Conservation (phyloP, 352 stramenopile genomes). For the Phytophthora idaei region DNA sequence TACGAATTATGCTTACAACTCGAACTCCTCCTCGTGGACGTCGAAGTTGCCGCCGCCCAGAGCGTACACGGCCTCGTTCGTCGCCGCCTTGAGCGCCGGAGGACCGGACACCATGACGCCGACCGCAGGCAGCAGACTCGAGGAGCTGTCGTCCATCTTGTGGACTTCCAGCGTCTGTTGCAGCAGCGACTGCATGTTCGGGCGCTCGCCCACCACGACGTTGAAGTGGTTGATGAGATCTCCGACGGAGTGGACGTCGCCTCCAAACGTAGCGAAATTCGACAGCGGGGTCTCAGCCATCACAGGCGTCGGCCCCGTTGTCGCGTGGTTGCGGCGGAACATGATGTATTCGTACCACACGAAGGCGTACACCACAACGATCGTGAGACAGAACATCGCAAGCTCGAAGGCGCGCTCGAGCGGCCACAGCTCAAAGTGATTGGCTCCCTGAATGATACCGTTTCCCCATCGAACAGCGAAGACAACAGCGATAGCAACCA, state of each 20-base stretch:
- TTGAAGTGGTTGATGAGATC: conserved; percentile 45
- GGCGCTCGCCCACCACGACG: conserved; percentile 40
- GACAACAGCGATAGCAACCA: conserved; percentile 44
- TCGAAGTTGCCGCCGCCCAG: conserved; percentile 50
- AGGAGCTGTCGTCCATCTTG: conserved; percentile 20
- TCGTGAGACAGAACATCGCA: conserved; percentile 46
- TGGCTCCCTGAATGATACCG: conserved; percentile 53
- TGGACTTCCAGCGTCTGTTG: conserved; percentile 34
- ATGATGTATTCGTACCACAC: conserved; percentile 54
- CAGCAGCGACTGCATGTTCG: conserved; percentile 40
- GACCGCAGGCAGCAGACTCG: conserved; percentile 32
- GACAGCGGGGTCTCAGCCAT: conserved; percentile 7
- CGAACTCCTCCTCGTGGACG: conserved; percentile 61
- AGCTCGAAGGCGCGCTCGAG: conserved; percentile 61
- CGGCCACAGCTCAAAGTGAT: conserved; percentile 54
- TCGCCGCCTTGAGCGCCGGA: conserved; percentile 39
- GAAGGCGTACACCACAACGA: conserved; percentile 53
- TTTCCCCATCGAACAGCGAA: conserved; percentile 51
- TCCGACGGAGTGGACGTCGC: conserved; percentile 46
- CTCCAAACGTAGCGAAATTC: conserved; percentile 25
- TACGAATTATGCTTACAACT: conserved; percentile 35
- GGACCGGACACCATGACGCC: conserved; percentile 50
- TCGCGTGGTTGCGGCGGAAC: conserved; percentile 20
- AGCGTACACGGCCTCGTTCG: conserved; percentile 41
- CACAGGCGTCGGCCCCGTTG: conserved; percentile 16